Conservation (phyloP, 1,139 yeast species). For the Pichia sp. region DNA sequence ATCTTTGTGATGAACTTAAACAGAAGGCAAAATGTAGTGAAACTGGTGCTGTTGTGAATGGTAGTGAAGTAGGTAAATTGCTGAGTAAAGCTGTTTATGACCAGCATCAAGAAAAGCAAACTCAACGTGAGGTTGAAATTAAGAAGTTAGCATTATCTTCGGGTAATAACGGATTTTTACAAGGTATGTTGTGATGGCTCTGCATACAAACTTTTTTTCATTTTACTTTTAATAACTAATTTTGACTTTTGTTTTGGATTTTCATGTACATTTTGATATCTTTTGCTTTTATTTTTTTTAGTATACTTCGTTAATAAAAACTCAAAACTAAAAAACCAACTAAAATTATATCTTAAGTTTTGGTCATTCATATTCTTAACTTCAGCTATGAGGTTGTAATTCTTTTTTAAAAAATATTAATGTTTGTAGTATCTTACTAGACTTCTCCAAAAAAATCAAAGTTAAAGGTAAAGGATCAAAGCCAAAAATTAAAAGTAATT, state of each 20-base stretch:
- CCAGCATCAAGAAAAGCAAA: constrained; percentile 1
- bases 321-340: background rate
- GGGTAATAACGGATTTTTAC: background rate
- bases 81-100: constrained; percentile 6
- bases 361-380: no score
- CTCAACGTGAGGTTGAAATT: background rate
- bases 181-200: constrained; percentile 7
- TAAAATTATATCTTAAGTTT: no score
- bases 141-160: constrained; percentile 1
- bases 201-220: background rate
- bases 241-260: background rate
- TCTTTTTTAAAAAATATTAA: no score
- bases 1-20: constrained; percentile 81
- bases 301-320: background rate
- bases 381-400: no score
- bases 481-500: no score
- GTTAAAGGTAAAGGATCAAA: no score
- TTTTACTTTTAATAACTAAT: background rate
- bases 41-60: constrained; percentile 78
- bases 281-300: background rate
- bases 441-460: no score
- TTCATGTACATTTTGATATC: background rate
- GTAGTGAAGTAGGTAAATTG: constrained; percentile 57
- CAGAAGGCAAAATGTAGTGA: constrained; percentile 95
- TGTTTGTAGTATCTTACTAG: no score